Evolutionary conservation across 257 asterid genomes (phyloP).

Genomic region (Hygrophila difformis): DNA sequence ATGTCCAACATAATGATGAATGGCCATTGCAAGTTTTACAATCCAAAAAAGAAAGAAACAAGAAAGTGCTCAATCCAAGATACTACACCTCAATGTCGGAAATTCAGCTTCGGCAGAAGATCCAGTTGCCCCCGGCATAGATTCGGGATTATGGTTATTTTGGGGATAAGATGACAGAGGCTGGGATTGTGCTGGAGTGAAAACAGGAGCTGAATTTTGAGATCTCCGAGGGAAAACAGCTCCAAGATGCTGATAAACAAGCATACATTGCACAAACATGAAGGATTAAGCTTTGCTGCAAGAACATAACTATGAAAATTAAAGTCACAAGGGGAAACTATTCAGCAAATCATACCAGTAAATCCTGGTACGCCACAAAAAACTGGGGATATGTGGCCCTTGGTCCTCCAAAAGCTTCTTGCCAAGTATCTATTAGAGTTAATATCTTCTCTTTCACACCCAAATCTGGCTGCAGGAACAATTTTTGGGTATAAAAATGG

Average conservation of each 20-base stretch:
- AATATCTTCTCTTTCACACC: conserved; percentile 96
- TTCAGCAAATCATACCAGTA: conserved; percentile 47
- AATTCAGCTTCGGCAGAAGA: conserved; percentile 90
- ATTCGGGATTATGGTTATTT: conserved; percentile 64
- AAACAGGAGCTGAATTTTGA: conserved; percentile 81
- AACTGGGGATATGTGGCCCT: conserved; percentile 89
- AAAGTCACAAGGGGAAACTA: conserved; percentile 11
- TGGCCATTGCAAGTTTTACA: no score
- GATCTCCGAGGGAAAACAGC: conserved; percentile 95
- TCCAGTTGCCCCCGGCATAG: conserved; percentile 59
- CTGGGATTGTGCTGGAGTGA: conserved; percentile 90
- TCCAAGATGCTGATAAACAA: conserved; percentile 73
- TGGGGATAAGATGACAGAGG: conserved; percentile 85
- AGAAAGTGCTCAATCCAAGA: not conserved
- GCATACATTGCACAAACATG: conserved; percentile 16
- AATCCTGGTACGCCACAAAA: conserved; percentile 90
- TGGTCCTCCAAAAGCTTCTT: conserved; percentile 99
- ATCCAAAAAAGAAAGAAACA: not conserved
- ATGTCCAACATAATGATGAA: no score
- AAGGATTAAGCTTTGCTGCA: conserved; percentile 12
- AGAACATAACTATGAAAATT: conserved; percentile 6
- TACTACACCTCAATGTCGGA: conserved; percentile 78
- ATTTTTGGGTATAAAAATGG: conserved; percentile 15
- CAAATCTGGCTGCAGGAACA: conserved; percentile 81
- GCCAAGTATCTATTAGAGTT: conserved; percentile 97